Evolutionary conservation across 1,139 yeast species (phyloP).

Genomic region (Candida sp.): DNA sequence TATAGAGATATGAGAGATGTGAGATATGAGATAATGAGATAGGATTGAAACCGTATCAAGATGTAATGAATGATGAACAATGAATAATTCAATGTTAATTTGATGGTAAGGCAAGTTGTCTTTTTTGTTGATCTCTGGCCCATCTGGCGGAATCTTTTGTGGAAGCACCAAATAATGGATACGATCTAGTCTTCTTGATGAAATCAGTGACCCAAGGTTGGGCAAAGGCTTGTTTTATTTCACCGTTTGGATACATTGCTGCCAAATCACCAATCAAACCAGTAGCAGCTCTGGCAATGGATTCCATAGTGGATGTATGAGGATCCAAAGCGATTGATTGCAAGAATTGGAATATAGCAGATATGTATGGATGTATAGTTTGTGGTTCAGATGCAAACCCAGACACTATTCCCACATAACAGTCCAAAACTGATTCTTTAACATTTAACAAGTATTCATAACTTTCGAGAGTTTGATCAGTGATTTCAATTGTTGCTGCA

Average conservation of each 20-base stretch:
- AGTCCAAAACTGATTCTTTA: conserved; percentile 86
- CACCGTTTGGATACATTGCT: conserved; percentile 76
- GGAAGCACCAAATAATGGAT: conserved; percentile 54
- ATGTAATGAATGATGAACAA: background rate
- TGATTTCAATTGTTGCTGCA: conserved; percentile 52
- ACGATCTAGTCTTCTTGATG: conserved; percentile 70
- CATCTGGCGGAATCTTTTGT: conserved; percentile 92
- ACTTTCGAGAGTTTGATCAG: conserved; percentile 66
- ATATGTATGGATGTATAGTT: conserved; percentile 60
- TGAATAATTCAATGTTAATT: background rate
- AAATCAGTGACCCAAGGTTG: conserved; percentile 79
- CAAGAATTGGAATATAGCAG: conserved; percentile 69
- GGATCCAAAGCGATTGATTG: conserved; percentile 58
- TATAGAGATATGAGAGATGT: background rate
- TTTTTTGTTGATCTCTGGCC: conserved; percentile 89
- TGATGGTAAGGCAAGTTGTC: conserved; percentile 28
- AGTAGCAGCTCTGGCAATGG: conserved; percentile 72
- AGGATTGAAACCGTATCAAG: background rate
- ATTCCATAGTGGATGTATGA: conserved; percentile 56
- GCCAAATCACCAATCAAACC: conserved; percentile 94
- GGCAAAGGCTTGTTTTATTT: conserved; percentile 59
- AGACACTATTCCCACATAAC: conserved; percentile 92
- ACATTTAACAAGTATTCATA: conserved; percentile 71
- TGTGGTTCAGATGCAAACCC: conserved; percentile 76
- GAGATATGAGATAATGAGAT: background rate